phyloP scores from a whole-genome alignment of 2,329 filamentous ascomycete species.

The Biscogniauxia mediterranea region DNA sequence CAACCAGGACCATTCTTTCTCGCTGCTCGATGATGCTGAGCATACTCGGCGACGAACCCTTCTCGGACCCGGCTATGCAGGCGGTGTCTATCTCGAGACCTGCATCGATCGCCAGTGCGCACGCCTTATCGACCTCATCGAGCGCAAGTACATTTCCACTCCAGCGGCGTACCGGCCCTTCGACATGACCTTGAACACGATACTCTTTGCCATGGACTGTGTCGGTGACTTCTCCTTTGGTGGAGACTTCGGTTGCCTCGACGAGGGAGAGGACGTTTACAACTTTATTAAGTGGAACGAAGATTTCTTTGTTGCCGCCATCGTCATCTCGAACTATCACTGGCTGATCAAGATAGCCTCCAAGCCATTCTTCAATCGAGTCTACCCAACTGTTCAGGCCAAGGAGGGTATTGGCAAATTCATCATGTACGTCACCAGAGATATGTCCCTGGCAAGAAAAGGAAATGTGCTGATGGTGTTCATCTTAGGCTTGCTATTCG shows the following conservation, averaged over 20 bases:
- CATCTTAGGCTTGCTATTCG: slow-evolving; percentile 8
- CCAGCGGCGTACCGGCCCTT: slow-evolving; percentile 25
- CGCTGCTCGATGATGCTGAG: slow-evolving; percentile 17
- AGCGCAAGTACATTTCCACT: slow-evolving; percentile 35
- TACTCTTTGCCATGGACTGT: slow-evolving; percentile 45
- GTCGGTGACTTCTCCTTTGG: slow-evolving; percentile 43
- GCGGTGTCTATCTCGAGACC: slow-evolving; percentile 12
- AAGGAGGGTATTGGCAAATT: slow-evolving; percentile 19
- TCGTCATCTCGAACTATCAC: slow-evolving; percentile 24
- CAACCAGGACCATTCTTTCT: slow-evolving; percentile 19
- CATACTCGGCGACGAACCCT: slow-evolving; percentile 16
- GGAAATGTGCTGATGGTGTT: background rate
- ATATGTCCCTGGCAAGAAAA: background rate
- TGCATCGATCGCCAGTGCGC: slow-evolving; percentile 15
- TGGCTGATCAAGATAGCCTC: slow-evolving; percentile 20
- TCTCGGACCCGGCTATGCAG: slow-evolving; percentile 14
- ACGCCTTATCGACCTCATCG: slow-evolving; percentile 37
- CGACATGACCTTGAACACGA: slow-evolving; percentile 38
- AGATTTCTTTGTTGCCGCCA: slow-evolving; percentile 25
- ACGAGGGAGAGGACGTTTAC: slow-evolving; percentile 38
- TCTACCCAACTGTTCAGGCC: slow-evolving; percentile 14
- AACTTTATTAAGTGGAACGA: slow-evolving; percentile 33
- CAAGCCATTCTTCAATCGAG: slow-evolving; percentile 14
- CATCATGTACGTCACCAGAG: slow-evolving; percentile 11
- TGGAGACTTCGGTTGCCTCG: slow-evolving; percentile 40